Evolutionary conservation across 2,329 filamentous ascomycete genomes (phyloP).

Genomic region (Akanthomyces dipterigenus): DNA sequence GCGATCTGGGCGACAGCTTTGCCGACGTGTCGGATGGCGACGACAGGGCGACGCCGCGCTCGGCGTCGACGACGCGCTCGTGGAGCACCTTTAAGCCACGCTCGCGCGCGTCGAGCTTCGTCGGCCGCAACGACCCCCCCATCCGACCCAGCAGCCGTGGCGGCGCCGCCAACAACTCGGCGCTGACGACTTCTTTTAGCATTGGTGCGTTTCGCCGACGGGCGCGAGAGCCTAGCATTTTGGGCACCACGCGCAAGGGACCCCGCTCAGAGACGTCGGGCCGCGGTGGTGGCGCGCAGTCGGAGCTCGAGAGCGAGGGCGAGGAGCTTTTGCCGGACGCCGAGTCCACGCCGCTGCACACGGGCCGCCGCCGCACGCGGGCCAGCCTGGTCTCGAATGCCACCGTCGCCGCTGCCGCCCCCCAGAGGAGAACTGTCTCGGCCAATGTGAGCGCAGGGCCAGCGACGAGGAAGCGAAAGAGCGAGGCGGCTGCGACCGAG

Average conservation of each 20-base stretch:
- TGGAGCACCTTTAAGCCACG: slow-evolving; percentile 39
- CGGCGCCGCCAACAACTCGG: slow-evolving; percentile 33
- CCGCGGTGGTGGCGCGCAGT: slow-evolving; percentile 23
- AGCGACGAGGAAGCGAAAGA: slow-evolving; percentile 51
- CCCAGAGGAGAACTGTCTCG: slow-evolving; percentile 16
- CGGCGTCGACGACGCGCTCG: slow-evolving; percentile 39
- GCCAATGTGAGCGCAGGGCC: slow-evolving; percentile 25
- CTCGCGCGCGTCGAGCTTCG: slow-evolving; percentile 43
- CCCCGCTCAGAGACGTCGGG: slow-evolving; percentile 27
- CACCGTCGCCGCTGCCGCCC: background rate
- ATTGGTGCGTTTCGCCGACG: slow-evolving; percentile 53
- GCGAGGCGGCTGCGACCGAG: slow-evolving; percentile 25
- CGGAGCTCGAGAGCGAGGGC: slow-evolving; percentile 37
- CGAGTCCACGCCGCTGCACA: slow-evolving; percentile 59
- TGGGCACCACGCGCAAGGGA: slow-evolving; percentile 39
- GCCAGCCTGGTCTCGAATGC: slow-evolving; percentile 19
- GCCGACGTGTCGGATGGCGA: slow-evolving; percentile 22
- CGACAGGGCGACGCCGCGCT: slow-evolving; percentile 24
- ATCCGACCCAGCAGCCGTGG: slow-evolving; percentile 48
- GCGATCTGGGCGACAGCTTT: slow-evolving; percentile 37
- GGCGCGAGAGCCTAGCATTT: slow-evolving; percentile 54
- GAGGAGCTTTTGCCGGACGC: slow-evolving; percentile 55
- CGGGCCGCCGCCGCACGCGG: slow-evolving; percentile 31
- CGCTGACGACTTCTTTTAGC: slow-evolving; percentile 45
- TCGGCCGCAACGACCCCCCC: slow-evolving; percentile 43